phyloP scores from a whole-genome alignment of 139 green algal genomes.

The Axilococcus clingmanii region DNA sequence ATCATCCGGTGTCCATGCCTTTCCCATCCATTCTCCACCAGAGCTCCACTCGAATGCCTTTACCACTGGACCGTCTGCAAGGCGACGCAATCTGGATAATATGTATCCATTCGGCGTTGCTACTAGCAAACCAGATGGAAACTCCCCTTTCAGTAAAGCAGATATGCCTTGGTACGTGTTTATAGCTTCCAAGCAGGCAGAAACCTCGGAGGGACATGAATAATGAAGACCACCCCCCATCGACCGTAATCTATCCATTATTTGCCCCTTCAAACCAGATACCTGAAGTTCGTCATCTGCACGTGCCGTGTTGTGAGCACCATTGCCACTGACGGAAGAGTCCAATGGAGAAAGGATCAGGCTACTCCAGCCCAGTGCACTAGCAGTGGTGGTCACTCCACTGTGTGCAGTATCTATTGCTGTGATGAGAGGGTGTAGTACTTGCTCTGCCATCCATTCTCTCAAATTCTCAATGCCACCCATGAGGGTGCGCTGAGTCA shows the following conservation, averaged over 20 bases:
- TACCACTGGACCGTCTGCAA: conserved; percentile 44
- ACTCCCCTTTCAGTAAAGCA: conserved; percentile 43
- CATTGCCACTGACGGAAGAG: background rate
- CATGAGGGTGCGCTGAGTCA: conserved; percentile 19
- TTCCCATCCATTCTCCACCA: conserved; percentile 41
- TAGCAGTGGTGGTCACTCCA: conserved; percentile 23
- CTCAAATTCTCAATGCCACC: conserved; percentile 49
- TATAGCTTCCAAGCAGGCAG: conserved; percentile 40
- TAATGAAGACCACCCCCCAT: too few relatives aligned
- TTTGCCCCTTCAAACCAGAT: too few relatives aligned
- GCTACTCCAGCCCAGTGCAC: conserved; percentile 11
- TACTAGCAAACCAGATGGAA: conserved; percentile 47
- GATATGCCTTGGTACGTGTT: conserved; percentile 48
- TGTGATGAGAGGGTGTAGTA: conserved; percentile 50
- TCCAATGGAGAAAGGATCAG: conserved; percentile 11
- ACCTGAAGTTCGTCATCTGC: too few relatives aligned
- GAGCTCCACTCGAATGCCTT: conserved; percentile 44
- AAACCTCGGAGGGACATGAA: too few relatives aligned
- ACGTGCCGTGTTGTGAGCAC: too few relatives aligned
- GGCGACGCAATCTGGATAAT: conserved; percentile 32
- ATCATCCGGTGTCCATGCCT: conserved; percentile 54
- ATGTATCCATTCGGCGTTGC: conserved; percentile 55
- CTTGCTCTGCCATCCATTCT: conserved; percentile 47
- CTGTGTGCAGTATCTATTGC: conserved; percentile 28
- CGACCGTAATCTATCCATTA: too few relatives aligned